Evolutionary conservation across 2,329 filamentous ascomycete species (phyloP).

Genomic region (Cephalotrichum gorgonifer): DNA sequence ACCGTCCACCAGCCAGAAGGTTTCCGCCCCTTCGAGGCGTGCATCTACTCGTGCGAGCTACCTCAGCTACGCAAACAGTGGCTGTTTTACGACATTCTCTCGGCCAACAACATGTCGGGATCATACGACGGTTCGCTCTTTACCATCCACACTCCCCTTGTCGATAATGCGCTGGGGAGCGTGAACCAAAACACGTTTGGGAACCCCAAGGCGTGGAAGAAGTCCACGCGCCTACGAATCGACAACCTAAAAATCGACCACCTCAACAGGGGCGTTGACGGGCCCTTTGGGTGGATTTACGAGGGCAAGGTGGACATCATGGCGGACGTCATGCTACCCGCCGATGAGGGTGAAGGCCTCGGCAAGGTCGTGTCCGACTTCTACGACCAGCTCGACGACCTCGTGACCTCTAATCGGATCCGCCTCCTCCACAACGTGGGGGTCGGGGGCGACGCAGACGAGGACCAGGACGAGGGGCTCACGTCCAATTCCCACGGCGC

Average conservation of each 20-base stretch:
- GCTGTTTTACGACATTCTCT: constrained; percentile 95
- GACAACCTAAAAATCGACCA: constrained; percentile 94
- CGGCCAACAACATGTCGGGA: constrained; percentile 90
- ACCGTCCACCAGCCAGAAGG: constrained; percentile 83
- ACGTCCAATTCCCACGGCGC: constrained; percentile 2
- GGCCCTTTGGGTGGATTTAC: constrained; percentile 95
- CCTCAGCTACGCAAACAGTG: constrained; percentile 90
- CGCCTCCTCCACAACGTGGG: constrained; percentile 43
- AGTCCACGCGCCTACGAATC: constrained; percentile 84
- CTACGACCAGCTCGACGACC: constrained; percentile 90
- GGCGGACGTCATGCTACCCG: constrained; percentile 88
- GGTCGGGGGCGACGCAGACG: too few species aligned
- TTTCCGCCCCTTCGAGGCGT: constrained; percentile 91
- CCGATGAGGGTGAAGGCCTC: constrained; percentile 77
- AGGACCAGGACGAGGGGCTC: constrained; percentile 5
- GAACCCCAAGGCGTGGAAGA: constrained; percentile 76
- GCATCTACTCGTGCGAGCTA: constrained; percentile 91
- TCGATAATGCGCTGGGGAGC: neutral
- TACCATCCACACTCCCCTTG: constrained; percentile 72
- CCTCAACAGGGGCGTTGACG: constrained; percentile 83
- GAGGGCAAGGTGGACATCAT: constrained; percentile 96
- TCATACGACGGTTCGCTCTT: constrained; percentile 94
- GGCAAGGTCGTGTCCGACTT: constrained; percentile 95
- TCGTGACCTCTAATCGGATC: constrained; percentile 70
- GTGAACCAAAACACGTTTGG: constrained; percentile 32